Conservation (phyloP, 169 alveolate species). For the Cryptosporidium felis region DNA sequence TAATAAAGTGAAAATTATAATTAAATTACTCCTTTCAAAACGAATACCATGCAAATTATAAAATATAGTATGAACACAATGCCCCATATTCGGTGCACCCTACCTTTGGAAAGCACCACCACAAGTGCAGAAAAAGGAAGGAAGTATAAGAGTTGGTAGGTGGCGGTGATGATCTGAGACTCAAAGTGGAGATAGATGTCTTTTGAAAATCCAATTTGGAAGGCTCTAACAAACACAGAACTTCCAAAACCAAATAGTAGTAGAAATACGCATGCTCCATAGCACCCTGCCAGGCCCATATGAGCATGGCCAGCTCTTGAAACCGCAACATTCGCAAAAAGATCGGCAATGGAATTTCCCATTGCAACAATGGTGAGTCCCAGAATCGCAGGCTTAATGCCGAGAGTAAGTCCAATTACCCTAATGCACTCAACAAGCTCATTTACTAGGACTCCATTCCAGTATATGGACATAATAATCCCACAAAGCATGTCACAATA, state of each 20-base stretch:
- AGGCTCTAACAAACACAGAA: constrained; percentile 58
- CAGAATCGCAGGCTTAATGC: constrained; percentile 64
- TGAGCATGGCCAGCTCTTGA: constrained; percentile 70
- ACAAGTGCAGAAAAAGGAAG: constrained; percentile 64
- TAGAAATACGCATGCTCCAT: constrained; percentile 64
- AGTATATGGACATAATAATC: constrained; percentile 46
- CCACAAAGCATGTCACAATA: constrained; percentile 62
- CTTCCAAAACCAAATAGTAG: constrained; percentile 61
- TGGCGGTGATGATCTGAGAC: constrained; percentile 58
- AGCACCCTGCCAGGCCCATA: constrained; percentile 71
- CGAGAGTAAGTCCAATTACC: constrained; percentile 60
- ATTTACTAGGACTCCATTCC: constrained; percentile 69
- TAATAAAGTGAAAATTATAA: too few relatives aligned
- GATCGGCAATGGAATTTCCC: constrained; percentile 70
- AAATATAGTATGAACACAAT: constrained; percentile 25
- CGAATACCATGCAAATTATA: constrained; percentile 37
- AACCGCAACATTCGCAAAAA: constrained; percentile 70
- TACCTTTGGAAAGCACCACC: constrained; percentile 67
- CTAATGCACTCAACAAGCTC: constrained; percentile 60
- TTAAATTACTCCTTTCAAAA: constrained; percentile 25
- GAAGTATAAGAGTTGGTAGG: constrained; percentile 61
- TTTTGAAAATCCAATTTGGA: constrained; percentile 29
- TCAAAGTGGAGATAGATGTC: constrained; percentile 62
- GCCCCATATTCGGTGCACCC: constrained; percentile 67
- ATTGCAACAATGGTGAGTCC: constrained; percentile 64